These are phyloP conservation scores for Crithidia bombi DNA, from an alignment of 208 protist genomes.

Conservation along the genomic window DNA sequence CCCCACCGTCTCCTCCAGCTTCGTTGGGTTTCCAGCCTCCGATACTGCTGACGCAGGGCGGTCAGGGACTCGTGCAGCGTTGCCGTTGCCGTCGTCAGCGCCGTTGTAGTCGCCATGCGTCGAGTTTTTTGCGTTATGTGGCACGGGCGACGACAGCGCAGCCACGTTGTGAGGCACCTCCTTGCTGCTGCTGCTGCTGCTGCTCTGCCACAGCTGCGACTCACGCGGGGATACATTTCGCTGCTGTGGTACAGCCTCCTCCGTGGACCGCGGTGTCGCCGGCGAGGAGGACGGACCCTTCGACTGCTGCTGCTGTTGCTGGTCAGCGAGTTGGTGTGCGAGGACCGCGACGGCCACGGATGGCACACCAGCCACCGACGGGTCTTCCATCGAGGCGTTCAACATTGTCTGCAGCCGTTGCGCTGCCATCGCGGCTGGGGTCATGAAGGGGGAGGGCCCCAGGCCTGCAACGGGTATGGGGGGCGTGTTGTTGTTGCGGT, in stretches of 20 bases:
- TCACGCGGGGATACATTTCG: neutral
- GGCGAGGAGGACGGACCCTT: neutral
- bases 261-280: neutral
- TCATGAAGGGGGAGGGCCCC: constrained; percentile 25
- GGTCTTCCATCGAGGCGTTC: constrained; percentile 51
- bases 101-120: neutral
- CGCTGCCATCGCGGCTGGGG: constrained; percentile 59
- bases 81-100: neutral
- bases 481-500: no score
- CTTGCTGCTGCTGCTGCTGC: neutral
- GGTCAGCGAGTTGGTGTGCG: neutral
- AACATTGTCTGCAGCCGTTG: constrained; percentile 68
- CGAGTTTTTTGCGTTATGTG: neutral
- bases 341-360: neutral
- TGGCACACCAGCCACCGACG: constrained; percentile 27
- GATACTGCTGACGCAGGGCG: neutral
- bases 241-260: neutral
- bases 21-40: neutral
- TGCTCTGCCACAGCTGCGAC: neutral
- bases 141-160: neutral
- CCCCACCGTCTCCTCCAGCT: neutral
- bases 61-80: neutral
- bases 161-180: no score
- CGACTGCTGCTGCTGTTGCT: constrained; percentile 9
- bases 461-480: neutral